Base-by-base conservation (phyloP, 2,329 filamentous ascomycete species). In the Passalora sequoiae region DNA sequence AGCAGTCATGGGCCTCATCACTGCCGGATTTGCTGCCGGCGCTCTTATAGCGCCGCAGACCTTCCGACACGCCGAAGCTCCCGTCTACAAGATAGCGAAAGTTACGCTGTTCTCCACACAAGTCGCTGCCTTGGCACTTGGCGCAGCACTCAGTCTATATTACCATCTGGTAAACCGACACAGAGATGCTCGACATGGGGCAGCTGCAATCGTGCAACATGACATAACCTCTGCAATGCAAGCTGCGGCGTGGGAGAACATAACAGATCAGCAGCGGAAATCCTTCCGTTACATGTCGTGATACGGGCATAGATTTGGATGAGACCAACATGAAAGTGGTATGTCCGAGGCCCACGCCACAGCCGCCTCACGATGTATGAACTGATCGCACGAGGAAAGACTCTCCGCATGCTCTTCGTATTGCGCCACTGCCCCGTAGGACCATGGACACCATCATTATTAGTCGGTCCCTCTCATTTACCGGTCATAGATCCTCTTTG, bases 1-100 rank as follows among this genome's bases (percentile, higher is more conserved):
- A 16, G 60, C 59, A 1, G 58, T 59, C 33, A 62, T 60, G 42
- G 62, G 59, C 2, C 49, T 61, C 6, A 48, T 65, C 4, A 39
- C 65, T n/a, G 61, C 67, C 30, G 65, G 61, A 0, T 70, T 68
- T 17, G 67, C 63, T 43, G 51, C 65, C 6, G 69, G 59, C 3
- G 65, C 63, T 36, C 61, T 66, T 28, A 62, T 66, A 24, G 63
- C 61, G 0, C 62, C 64, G 0, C 54, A 61, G 35, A 65, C 63
- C 0, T 66, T 66, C 44, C 56, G 57, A 24, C 56, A 58, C 24
- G 45, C 48, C 4, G 62, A 66, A 38, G 59, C 59, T 30, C 63
- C 63, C 1, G 32, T 50, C 8, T 67, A 65, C 40, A 49, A 63
- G 4, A 63, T 64, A 4, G 66, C 66, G 1, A 69, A 69, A 40